Conservation (phyloP, 768 basidiomycete genomes). For the Agrocybe pediades region DNA sequence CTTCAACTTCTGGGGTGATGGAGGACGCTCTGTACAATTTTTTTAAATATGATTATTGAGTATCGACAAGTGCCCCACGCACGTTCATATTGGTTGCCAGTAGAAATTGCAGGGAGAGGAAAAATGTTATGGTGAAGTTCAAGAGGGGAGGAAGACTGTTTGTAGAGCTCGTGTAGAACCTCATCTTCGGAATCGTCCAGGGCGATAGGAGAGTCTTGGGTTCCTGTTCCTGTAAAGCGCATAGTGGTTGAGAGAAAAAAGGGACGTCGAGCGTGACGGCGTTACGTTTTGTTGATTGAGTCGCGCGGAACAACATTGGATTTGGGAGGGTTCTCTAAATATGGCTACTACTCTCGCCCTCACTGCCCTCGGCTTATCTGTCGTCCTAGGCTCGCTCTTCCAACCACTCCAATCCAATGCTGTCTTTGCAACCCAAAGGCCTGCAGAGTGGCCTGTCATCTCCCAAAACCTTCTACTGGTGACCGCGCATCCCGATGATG, state of each 20-base stretch:
- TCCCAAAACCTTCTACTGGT: conserved; percentile 58
- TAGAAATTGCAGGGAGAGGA: not conserved
- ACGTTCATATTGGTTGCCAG: conserved; percentile 5
- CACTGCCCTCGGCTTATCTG: conserved; percentile 29
- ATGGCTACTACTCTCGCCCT: conserved; percentile 23
- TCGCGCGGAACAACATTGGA: not conserved
- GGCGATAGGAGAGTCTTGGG: conserved; percentile 35
- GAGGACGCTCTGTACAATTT: not conserved
- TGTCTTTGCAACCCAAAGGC: conserved; percentile 21
- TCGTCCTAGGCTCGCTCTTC: conserved; percentile 33
- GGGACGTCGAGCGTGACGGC: conserved; percentile 8
- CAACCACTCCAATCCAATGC: conserved; percentile 30
- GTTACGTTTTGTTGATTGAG: not conserved
- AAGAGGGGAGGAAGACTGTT: conserved; percentile 16
- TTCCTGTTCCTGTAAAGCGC: conserved; percentile 28
- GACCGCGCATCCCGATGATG: conserved; percentile 95
- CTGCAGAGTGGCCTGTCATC: conserved; percentile 10
- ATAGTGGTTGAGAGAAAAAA: conserved; percentile 18
- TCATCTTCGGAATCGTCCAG: conserved; percentile 46
- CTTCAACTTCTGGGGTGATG: conserved; percentile 14
- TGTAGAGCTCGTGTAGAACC: conserved; percentile 30
- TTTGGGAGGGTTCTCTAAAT: not conserved
- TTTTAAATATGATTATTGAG: not conserved
- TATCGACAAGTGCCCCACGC: not conserved
- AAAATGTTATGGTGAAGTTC: not conserved